A percentile compares a stretch with the other conserved stretches of the same genome.
These are phyloP conservation scores for Claviceps maximensis DNA, from an alignment of 2,329 filamentous ascomycete genomes.

Conservation along the genomic window DNA sequence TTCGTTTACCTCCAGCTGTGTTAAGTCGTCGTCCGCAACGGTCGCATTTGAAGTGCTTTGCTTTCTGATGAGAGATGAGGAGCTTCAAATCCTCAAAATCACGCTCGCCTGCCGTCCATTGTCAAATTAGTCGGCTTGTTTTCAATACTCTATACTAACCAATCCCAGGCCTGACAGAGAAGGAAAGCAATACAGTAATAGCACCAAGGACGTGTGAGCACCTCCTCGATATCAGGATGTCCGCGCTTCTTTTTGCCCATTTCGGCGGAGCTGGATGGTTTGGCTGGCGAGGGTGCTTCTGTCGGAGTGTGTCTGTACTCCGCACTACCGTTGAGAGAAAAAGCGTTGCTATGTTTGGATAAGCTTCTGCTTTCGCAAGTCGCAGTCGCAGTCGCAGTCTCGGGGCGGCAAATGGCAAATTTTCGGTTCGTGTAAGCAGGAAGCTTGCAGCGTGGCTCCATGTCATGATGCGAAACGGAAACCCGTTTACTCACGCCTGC, in stretches of 20 bases:
- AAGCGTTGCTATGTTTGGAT: background rate
- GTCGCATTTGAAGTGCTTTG: constrained; percentile 99
- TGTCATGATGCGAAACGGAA: background rate
- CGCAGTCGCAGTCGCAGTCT: too few species aligned
- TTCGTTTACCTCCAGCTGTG: constrained; percentile 70
- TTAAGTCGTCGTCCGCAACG: constrained; percentile 78
- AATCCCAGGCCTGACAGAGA: background rate
- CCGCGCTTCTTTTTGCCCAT: constrained; percentile 90
- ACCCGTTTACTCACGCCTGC: background rate
- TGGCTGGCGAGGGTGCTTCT: background rate
- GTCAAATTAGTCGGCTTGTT: constrained; percentile 7
- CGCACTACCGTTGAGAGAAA: too few species aligned
- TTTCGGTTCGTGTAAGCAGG: background rate
- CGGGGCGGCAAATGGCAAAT: background rate
- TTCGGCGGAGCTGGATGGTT: constrained; percentile 4
- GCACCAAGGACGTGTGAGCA: constrained; percentile 83
- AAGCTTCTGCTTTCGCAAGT: background rate
- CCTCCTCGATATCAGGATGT: constrained; percentile 75
- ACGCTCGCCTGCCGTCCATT: constrained; percentile 52
- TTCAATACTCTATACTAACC: too few species aligned
- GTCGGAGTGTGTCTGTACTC: background rate
- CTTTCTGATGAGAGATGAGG: constrained; percentile 92
- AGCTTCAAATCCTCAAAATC: constrained; percentile 97
- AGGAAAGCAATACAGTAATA: constrained; percentile 61
- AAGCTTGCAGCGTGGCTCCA: background rate